Evolutionary conservation across 208 protist genomes (phyloP), one percentile per base, ranked within the genome.

Genomic region (Leishmania tropica): DNA sequence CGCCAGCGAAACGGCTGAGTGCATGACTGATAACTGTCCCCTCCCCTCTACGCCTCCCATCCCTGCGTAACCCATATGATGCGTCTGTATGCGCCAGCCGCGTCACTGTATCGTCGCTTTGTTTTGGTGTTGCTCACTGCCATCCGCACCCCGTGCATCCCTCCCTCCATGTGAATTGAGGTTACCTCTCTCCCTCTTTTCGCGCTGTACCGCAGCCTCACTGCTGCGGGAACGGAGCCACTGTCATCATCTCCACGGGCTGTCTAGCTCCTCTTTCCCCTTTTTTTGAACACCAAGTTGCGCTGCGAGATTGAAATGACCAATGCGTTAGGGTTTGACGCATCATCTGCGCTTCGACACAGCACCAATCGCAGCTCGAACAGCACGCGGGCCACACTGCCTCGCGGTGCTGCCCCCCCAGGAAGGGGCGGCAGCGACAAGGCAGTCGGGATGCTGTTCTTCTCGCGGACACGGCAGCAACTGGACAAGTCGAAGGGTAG

Each of bases 391-490:
- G 15, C 40, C 31, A 45, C 58, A 45, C 24, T n/a, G 19, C 58
- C 53, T 21, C 17, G 58, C 60, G 19, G 17, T 24, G 17, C 58
- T 40, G 15, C 17, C 2, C n/a, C 8, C 11, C n/a, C 47, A 6
- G 17, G 37, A 24, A 56, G 40, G 17, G 10, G 6, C 0, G 58
- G 28, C 68, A 8, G 17, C 53, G 75, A 70, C 24, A 35, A 11
- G 40, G 37, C 47, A 42, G 13, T 15, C 0, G 54, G 71, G 21
- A 2, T 85, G 15, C 76, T 72, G 78, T 85, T 79, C 40, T 81
- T 75, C 78, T 76, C 82, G 35, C 54, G 40, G 47, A 17, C 60
- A 19, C 64, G 19, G 45, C 71, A 70, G 35, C 60, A 73, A 60
- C 78, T 85, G 19, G 54, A 51, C 17, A 19, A 15, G 75, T 21